Base-by-base conservation (phyloP, 352 stramenopile species). In the Globisporangium camurandrum region DNA sequence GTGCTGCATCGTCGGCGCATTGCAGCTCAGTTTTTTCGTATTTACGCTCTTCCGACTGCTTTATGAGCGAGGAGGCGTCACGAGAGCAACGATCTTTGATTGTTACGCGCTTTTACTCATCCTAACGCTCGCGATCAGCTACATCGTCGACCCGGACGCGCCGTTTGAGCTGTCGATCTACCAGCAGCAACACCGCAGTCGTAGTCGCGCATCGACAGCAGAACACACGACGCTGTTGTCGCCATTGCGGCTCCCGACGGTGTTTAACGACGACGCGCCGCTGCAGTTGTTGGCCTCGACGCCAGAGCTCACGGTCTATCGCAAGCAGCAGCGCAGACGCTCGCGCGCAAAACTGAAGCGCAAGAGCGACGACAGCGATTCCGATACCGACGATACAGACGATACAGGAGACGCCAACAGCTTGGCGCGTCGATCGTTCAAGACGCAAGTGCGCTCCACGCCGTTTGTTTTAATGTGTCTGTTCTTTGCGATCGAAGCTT, bases 21-120 rank as follows among this genome's bases (percentile, higher is more conserved):
- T 89, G 30, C 72, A 86, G 50, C 51, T 89, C 41, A 86, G 72
- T 24, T 89, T 89, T 58, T 56, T 87, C 49, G 69, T 87, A 40
- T 87, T 89, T 59, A 75, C 75, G 46, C 49, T 86, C 31, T 83
- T 89, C 43, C 61, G 70, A 19, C 36, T 71, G 46, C 57, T 75
- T 19, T 86, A 83, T 56, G 56, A 66, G 34, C 53, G 59, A 28
- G 46, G 67, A 0, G 61, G 60, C 2, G 33, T 77, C 19, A 69
- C 66, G 2, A 84, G 75, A 58, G 20, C 39, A 3, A 24, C 55
- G 10, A 71, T 87, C 30, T 89, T 89, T 56, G 46, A 62, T 17
- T 24, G 67, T 20, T 89, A 87, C 46, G 66, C 68, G 9, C 37
- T 49, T 52, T 54, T 85, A 17, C 30, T 84, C 46, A 48, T 77